These are phyloP conservation scores for Exophiala xenobiotica DNA, from an alignment of 2,329 filamentous ascomycete species.

Conservation along the genomic window DNA sequence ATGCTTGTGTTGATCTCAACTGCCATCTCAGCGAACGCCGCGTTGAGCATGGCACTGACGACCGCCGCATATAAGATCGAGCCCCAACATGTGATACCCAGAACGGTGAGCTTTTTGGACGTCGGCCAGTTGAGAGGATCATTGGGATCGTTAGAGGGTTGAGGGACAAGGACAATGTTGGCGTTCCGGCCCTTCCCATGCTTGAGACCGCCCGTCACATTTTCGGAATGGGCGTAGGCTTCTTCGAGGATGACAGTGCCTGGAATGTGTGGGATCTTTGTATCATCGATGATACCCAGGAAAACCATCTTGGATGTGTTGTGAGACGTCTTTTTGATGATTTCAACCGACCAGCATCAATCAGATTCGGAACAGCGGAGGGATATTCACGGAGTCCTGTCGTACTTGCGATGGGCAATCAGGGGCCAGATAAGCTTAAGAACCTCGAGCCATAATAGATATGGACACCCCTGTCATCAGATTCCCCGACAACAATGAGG, in stretches of 20 bases:
- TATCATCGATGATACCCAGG: slow-evolving; percentile 35
- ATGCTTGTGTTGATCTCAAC: slow-evolving; percentile 44
- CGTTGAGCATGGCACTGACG: slow-evolving; percentile 35
- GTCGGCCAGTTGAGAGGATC: slow-evolving; percentile 41
- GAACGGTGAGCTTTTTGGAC: slow-evolving; percentile 32
- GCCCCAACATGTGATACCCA: slow-evolving; percentile 37
- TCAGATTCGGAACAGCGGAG: too few species aligned
- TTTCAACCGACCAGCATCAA: too few species aligned
- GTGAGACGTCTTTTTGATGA: background rate
- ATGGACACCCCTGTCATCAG: too few species aligned
- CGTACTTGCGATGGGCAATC: background rate
- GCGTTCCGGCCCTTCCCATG: slow-evolving; percentile 21
- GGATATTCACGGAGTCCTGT: background rate
- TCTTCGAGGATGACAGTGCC: slow-evolving; percentile 34
- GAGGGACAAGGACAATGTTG: slow-evolving; percentile 37
- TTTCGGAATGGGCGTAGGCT: slow-evolving; percentile 13
- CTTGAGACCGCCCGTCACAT: slow-evolving; percentile 15
- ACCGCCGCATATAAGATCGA: slow-evolving; percentile 36
- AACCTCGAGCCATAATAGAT: too few species aligned
- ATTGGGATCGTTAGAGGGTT: slow-evolving; percentile 40
- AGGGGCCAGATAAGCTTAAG: too few species aligned
- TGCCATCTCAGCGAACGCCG: slow-evolving; percentile 38
- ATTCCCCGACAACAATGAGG: background rate
- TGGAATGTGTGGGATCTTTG: slow-evolving; percentile 34
- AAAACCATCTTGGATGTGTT: slow-evolving; percentile 5